Base-by-base conservation (phyloP, 257 asterid genomes). In the Nicotiana paniculata region DNA sequence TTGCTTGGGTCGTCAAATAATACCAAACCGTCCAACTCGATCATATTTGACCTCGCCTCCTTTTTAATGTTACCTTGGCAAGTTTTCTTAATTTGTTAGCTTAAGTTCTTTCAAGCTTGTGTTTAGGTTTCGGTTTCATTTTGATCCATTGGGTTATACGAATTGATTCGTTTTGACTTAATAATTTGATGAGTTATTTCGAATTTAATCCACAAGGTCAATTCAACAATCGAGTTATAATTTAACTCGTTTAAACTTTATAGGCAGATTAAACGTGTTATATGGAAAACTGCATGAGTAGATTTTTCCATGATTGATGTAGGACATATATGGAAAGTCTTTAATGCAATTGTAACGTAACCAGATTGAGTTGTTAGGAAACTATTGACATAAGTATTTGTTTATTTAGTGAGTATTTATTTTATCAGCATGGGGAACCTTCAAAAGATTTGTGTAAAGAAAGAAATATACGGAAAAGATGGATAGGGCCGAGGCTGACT, bases 401-500 rank as follows among this genome's bases (percentile, higher is more conserved):
- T 67, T 58, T 53, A 57, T 3, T 9, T 33, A 9, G 2, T 17
- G 35, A 17, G 15, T 15, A 26, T 32, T 68, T 70, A 70, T 9
- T 70, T 54, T 15, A 54, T 54, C 51, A 55, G 46, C 82, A 74
- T 53, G 92, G 89, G 82, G 87, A 82, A 85, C 74, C 77, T 65
- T 32, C 70, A 62, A 67, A 72, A 48, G 4, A 24, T 74, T 72
- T 72, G 30, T 21, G 78, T 21, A 39, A 37, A 33, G 85, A 81
- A 82, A 77, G 67, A 84, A 85, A 85, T 86, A 75, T 55, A 24
- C 1, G 54, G 54, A 68, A 66, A 80, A 67, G 78, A 82, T 79
- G 77, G 86, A 86, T 67, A 48, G 13, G 90, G 90, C 93, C 88
- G 24, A 21, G 24, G 24, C 24, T 21, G 91, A 89, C 91, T 91